Conservation (phyloP, 805 yeast species). For the Schwanniomyces yamadae region DNA sequence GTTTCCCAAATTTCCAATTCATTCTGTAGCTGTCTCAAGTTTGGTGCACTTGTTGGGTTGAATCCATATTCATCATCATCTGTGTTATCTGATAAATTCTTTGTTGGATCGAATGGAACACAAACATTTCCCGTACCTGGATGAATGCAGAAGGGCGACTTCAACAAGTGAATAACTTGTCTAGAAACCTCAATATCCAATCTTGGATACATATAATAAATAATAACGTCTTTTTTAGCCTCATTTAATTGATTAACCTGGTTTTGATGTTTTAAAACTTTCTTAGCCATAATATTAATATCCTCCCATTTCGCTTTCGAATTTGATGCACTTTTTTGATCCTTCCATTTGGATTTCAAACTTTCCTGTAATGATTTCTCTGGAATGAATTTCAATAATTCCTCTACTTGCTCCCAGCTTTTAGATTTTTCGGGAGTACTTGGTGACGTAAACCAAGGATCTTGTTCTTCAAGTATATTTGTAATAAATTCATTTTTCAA, state of each 20-base stretch:
- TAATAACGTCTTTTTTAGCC: constrained; percentile 77
- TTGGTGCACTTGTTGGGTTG: constrained; percentile 80
- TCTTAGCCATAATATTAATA: constrained; percentile 54
- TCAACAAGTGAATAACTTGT: constrained; percentile 85
- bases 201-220: constrained; percentile 84
- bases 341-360: constrained; percentile 58
- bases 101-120: constrained; percentile 71
- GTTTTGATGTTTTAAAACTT: constrained; percentile 41
- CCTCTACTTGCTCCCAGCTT: constrained; percentile 48
- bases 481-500: constrained; percentile 63
- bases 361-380: constrained; percentile 56
- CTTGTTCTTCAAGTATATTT: constrained; percentile 74
- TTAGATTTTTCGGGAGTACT: constrained; percentile 42
- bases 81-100: constrained; percentile 30
- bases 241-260: constrained; percentile 55
- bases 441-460: constrained; percentile 64
- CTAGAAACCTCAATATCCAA: constrained; percentile 91
- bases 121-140: constrained; percentile 95
- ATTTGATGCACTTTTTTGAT: constrained; percentile 31
- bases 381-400: constrained; percentile 61
- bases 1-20: constrained; percentile 58
- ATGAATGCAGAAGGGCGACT: constrained; percentile 95
- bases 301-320: constrained; percentile 78
- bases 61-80: constrained; percentile 53
- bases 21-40: constrained; percentile 57